Base-by-base conservation (phyloP, 352 stramenopile genomes). In the Globisporangium ultimum region DNA sequence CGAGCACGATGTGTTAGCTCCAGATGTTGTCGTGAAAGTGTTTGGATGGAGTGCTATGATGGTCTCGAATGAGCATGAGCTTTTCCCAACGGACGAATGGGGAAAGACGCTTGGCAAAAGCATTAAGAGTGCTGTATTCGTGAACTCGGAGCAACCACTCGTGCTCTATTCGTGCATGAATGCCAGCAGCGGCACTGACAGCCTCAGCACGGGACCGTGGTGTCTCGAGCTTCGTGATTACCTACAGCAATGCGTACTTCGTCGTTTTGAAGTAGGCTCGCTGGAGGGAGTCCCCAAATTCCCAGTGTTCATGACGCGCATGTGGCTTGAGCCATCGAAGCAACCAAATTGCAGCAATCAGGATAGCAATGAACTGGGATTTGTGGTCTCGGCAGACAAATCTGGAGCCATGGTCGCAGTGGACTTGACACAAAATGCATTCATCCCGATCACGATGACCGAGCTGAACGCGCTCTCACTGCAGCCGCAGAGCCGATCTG, bases 191-290 rank as follows among this genome's bases (percentile, higher is more conserved):
- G 10, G 43, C 20, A 21, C 41, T 0, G 12, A n/a, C 22, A 41
- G 48, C 21, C 12, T 4, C 9, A 55, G 32, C n/a, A 10, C 15
- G 5, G 18, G 13, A 13, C 3, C 43, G 17, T 84, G 70, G 64
- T 63, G 68, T 32, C 38, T 84, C 15, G 72, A 77, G 38, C 40
- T 84, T 38, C 74, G 74, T n/a, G 70, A 81, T 45, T 81, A 71
- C 21, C 8, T 53, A 6, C 63, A 76, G 41, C 61, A 62, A 12
- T 10, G 46, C 24, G 58, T 71, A 22, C 55, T 72, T 0, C 67
- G 68, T 34, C 67, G 70, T 2, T 48, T 81, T 13, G 41, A 57
- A n/a, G 54, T 84, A 3, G 55, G 52, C 13, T 2, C n/a, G n/a
- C 42, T 18, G 15, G 20, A 10, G 22, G 14, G 7, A 10, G 22